These are phyloP conservation scores for Mollisiaceae sp. DNA, from an alignment of 2,329 filamentous ascomycete genomes.

Conservation along the genomic window DNA sequence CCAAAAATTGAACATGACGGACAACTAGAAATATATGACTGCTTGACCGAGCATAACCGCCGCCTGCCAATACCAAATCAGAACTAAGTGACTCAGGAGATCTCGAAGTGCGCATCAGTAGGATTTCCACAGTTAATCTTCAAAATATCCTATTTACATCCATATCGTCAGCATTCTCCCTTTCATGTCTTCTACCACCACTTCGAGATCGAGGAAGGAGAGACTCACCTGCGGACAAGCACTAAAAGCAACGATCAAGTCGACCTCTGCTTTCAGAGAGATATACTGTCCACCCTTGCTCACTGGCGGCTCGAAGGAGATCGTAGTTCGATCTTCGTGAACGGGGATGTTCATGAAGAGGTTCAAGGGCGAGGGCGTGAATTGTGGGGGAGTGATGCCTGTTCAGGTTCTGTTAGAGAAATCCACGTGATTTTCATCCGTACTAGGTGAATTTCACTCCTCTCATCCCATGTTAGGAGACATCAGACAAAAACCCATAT, in stretches of 20 bases:
- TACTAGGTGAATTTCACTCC: neutral
- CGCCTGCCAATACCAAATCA: neutral
- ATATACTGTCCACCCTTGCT: slow-evolving; percentile 32
- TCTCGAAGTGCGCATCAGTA: slow-evolving; percentile 19
- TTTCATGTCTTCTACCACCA: neutral
- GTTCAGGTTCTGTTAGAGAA: neutral
- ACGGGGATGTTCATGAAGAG: slow-evolving; percentile 40
- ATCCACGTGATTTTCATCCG: neutral
- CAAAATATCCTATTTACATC: slow-evolving; percentile 22
- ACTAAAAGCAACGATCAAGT: slow-evolving; percentile 35
- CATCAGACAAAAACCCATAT: neutral
- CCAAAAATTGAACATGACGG: too few species aligned
- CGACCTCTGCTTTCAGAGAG: slow-evolving; percentile 32
- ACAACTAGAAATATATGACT: too few species aligned
- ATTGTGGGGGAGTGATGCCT: slow-evolving; percentile 33
- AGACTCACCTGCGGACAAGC: slow-evolving; percentile 35
- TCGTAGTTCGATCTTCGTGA: slow-evolving; percentile 30
- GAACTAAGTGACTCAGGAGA: neutral
- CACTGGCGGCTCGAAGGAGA: slow-evolving; percentile 34
- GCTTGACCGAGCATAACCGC: too few species aligned
- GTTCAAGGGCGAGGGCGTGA: slow-evolving; percentile 35
- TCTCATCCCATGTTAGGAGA: neutral
- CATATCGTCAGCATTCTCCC: neutral
- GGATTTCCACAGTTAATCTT: slow-evolving; percentile 25
- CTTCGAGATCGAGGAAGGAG: neutral